Evolutionary conservation across 2,329 filamentous ascomycete genomes (phyloP).

Genomic region (Alternaria gaisen): DNA sequence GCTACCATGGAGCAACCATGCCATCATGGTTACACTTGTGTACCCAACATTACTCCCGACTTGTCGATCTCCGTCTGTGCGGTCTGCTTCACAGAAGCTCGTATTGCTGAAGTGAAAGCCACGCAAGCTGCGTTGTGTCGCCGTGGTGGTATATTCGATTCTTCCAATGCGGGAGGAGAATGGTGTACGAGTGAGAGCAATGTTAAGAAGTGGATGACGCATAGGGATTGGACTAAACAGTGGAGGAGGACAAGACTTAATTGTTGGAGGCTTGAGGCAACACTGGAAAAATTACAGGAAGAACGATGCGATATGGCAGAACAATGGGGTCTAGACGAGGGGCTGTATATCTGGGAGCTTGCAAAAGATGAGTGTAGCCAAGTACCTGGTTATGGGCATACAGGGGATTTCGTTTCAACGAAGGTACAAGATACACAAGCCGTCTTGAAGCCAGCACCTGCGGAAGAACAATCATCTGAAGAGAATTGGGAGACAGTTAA

Average conservation of each 20-base stretch:
- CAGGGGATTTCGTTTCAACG: background rate
- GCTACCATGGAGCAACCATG: background rate
- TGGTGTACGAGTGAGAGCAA: background rate
- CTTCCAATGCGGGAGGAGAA: background rate
- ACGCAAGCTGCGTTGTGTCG: slow-evolving; percentile 10
- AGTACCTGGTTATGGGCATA: slow-evolving; percentile 10
- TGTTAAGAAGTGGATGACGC: background rate
- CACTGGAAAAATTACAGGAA: slow-evolving; percentile 12
- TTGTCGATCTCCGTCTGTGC: slow-evolving; percentile 8
- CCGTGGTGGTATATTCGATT: slow-evolving; percentile 24
- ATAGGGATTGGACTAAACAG: background rate
- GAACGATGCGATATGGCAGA: slow-evolving; percentile 2
- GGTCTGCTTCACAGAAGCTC: slow-evolving; percentile 11
- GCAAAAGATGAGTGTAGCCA: slow-evolving; percentile 10
- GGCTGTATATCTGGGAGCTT: slow-evolving; percentile 15
- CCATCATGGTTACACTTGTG: slow-evolving; percentile 2
- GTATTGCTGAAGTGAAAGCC: slow-evolving; percentile 17
- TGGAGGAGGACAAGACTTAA: slow-evolving; percentile 15
- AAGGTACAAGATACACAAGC: background rate
- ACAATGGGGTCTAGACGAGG: slow-evolving; percentile 10
- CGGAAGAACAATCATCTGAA: background rate
- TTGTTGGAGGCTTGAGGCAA: slow-evolving; percentile 8
- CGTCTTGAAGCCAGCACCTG: background rate
- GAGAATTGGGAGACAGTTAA: slow-evolving; percentile 3
- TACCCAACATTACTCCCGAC: background rate